A percentile compares a stretch with the other conserved stretches of the same genome.
Evolutionary conservation across 257 asterid genomes (phyloP).

Genomic region (Cruciata laevipes): DNA sequence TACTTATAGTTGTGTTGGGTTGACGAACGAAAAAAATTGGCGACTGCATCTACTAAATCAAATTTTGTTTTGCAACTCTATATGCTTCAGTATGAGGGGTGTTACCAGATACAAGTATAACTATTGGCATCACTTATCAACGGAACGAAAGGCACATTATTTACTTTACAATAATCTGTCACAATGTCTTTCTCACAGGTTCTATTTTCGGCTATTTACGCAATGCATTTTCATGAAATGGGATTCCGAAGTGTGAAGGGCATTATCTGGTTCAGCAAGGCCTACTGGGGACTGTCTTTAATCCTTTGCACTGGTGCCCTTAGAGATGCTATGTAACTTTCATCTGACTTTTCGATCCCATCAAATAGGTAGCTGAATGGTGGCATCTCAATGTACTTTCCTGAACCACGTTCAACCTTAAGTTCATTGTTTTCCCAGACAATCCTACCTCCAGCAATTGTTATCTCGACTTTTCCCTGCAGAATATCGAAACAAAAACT

Average conservation of each 20-base stretch:
- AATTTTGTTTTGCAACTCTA: too few relatives aligned
- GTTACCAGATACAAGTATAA: background rate
- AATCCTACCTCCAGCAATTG: slow-evolving; percentile 80
- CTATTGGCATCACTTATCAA: background rate
- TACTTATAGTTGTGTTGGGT: too few relatives aligned
- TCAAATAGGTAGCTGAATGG: slow-evolving; percentile 79
- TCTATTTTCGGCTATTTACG: background rate
- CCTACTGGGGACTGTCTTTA: slow-evolving; percentile 12
- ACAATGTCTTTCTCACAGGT: background rate
- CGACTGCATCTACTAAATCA: too few relatives aligned
- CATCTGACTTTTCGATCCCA: slow-evolving; percentile 57
- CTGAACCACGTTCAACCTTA: slow-evolving; percentile 60
- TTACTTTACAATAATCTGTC: background rate
- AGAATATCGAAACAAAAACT: slow-evolving; percentile 1
- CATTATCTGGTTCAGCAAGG: background rate
- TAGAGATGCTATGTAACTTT: slow-evolving; percentile 47
- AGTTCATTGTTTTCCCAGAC: slow-evolving; percentile 83
- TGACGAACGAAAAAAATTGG: too few relatives aligned
- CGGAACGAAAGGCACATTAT: too few relatives aligned
- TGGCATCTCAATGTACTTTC: slow-evolving; percentile 68
- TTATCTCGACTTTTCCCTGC: slow-evolving; percentile 90
- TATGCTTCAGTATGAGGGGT: too few relatives aligned
- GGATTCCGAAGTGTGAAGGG: background rate
- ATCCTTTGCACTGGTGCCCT: slow-evolving; percentile 65
- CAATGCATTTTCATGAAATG: background rate